Percentiles rank a stretch among this genome's conserved stretches.
These are phyloP conservation scores for Amanita subjunquillea DNA, from an alignment of 768 basidiomycete species.

Conservation along the genomic window DNA sequence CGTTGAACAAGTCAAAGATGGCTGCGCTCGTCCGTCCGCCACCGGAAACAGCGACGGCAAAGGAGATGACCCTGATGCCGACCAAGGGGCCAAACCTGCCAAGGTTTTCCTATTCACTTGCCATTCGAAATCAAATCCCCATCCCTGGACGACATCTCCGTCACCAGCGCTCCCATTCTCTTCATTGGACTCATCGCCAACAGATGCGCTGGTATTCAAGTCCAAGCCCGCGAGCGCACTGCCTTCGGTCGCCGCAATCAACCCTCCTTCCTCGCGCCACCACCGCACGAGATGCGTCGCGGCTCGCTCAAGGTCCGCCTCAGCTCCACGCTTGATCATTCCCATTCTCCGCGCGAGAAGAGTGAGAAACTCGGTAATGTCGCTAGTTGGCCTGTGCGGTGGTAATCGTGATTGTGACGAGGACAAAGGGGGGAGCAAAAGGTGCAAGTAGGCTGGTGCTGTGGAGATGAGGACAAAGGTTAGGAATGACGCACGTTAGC, in stretches of 20 bases:
- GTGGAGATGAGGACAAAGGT: background rate
- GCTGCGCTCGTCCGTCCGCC: background rate
- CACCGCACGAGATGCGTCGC: constrained; percentile 76
- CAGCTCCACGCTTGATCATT: constrained; percentile 74
- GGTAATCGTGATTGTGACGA: constrained; percentile 11
- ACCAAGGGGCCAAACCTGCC: constrained; percentile 2
- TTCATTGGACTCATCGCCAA: background rate
- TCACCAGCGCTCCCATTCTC: background rate
- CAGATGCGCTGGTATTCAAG: background rate
- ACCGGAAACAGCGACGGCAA: background rate
- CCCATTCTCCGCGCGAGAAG: constrained; percentile 65
- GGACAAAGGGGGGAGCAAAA: constrained; percentile 23
- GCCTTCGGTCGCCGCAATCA: constrained; percentile 32
- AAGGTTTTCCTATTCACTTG: constrained; percentile 20
- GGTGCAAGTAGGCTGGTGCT: constrained; percentile 63
- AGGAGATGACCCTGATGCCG: constrained; percentile 6
- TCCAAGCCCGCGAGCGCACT: background rate
- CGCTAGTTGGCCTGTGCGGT: constrained; percentile 35
- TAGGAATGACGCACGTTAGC: background rate
- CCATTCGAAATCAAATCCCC: constrained; percentile 87
- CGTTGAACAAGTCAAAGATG: background rate
- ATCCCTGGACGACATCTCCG: constrained; percentile 36
- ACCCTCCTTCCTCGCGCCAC: constrained; percentile 74
- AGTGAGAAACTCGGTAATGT: constrained; percentile 57
- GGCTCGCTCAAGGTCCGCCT: constrained; percentile 59